Evolutionary conservation across 169 alveolate species (phyloP).

Genomic region (Theileria sp.): DNA sequence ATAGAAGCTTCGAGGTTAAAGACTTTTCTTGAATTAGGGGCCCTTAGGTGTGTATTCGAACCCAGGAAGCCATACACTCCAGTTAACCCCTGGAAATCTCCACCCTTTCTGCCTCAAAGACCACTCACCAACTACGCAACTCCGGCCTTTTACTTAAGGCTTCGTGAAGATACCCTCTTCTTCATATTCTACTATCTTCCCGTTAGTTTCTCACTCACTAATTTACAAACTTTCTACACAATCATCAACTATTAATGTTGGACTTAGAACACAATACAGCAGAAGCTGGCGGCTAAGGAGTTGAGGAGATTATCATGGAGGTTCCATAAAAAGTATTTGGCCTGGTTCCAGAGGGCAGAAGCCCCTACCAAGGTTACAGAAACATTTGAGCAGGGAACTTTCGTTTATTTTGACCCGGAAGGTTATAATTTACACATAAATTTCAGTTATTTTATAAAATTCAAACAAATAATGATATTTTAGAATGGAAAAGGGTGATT

Average conservation of each 20-base stretch:
- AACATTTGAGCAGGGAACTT: conserved; percentile 28
- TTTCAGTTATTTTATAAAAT: not conserved
- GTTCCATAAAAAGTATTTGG: conserved; percentile 57
- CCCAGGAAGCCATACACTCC: conserved; percentile 20
- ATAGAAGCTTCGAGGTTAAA: conserved; percentile 2
- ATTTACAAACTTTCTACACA: not conserved
- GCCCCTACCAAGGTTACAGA: conserved; percentile 46
- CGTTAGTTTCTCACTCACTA: conserved; percentile 21
- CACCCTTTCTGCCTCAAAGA: conserved; percentile 19
- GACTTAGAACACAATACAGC: conserved; percentile 60
- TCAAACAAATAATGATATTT: not conserved
- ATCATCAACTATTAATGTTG: not conserved
- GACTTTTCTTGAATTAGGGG: conserved; percentile 5
- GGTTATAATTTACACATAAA: conserved; percentile 13
- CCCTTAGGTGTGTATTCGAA: conserved; percentile 11
- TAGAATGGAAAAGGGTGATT: conserved; percentile 35
- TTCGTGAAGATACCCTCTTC: conserved; percentile 68
- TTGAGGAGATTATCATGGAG: conserved; percentile 65
- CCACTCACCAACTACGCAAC: conserved; percentile 31
- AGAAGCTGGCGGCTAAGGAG: conserved; percentile 68
- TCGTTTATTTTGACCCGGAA: conserved; percentile 29
- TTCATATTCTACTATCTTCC: conserved; percentile 69
- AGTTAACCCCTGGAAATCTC: conserved; percentile 14
- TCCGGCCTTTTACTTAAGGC: conserved; percentile 44
- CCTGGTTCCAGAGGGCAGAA: conserved; percentile 68